A percentile compares a stretch with the other conserved stretches of the same genome.
phyloP scores from a whole-genome alignment of 1,284 basidiomycete genomes.

The Rhodotorula sp. region DNA sequence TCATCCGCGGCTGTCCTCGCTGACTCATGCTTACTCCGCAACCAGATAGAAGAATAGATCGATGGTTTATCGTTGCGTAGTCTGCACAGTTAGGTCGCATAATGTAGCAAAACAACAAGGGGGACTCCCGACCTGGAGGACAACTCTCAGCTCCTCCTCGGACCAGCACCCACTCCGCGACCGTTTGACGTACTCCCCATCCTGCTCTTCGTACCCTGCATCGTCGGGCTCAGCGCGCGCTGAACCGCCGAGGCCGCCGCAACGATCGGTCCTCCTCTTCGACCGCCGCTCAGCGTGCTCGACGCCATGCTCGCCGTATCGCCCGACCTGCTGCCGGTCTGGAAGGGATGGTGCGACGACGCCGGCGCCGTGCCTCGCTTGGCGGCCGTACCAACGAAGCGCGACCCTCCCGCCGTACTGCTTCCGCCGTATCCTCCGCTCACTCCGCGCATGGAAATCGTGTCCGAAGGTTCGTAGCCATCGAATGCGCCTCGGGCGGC shows the following conservation, averaged over 20 bases:
- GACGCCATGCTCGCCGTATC: neutral
- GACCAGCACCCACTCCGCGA: neutral
- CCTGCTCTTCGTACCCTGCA: constrained; percentile 3
- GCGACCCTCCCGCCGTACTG: neutral
- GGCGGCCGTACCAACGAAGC: neutral
- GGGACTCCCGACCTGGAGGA: too few relatives aligned
- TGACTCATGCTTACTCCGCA: too few relatives aligned
- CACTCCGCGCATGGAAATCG: too few relatives aligned
- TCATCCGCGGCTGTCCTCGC: too few relatives aligned
- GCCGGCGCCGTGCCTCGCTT: neutral
- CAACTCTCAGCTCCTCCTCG: too few relatives aligned
- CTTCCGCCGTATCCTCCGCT: neutral
- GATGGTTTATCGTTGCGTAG: too few relatives aligned
- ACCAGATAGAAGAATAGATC: too few relatives aligned
- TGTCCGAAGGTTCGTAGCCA: too few relatives aligned
- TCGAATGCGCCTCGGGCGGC: too few relatives aligned
- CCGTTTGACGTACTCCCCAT: neutral
- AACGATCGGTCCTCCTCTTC: neutral
- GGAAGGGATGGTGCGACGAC: neutral
- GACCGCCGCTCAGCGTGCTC: neutral
- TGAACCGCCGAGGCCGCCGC: neutral
- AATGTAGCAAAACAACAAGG: too few relatives aligned
- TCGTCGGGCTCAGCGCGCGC: constrained; percentile 13
- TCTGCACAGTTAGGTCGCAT: too few relatives aligned
- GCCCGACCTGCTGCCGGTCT: too few relatives aligned